phyloP scores from a whole-genome alignment of 257 asterid genomes.

The Scutellaria baicalensis region DNA sequence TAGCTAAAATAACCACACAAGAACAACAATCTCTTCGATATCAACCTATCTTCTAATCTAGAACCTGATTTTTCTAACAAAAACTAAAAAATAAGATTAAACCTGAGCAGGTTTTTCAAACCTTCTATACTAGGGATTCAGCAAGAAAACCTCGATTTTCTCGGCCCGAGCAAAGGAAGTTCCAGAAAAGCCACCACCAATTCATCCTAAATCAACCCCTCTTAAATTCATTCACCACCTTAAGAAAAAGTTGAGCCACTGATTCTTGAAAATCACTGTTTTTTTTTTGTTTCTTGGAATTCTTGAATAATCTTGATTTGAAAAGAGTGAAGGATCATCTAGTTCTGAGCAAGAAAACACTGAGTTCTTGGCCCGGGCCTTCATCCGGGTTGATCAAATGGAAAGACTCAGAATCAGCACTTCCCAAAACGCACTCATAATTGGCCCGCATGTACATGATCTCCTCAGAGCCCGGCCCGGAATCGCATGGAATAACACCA shows the following conservation, averaged over 20 bases:
- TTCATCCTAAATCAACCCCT: background rate
- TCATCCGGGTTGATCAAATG: constrained; percentile 87
- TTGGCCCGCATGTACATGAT: constrained; percentile 93
- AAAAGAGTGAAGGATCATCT: constrained; percentile 26
- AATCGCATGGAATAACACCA: constrained; percentile 70
- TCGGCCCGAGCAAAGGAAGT: background rate
- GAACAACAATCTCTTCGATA: background rate
- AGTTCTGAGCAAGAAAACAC: constrained; percentile 81
- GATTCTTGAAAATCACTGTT: background rate
- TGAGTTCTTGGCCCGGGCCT: constrained; percentile 83
- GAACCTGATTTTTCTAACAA: background rate
- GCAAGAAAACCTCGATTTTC: constrained; percentile 22
- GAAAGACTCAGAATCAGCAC: constrained; percentile 84
- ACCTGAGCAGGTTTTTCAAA: constrained; percentile 20
- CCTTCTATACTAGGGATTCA: background rate
- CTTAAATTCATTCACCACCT: too few species aligned
- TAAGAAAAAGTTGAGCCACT: too few species aligned
- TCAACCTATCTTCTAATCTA: background rate
- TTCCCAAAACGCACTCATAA: constrained; percentile 75
- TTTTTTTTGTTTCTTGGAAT: background rate
- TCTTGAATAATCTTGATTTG: background rate
- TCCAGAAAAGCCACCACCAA: constrained; percentile 2
- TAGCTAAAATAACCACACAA: constrained; percentile 7
- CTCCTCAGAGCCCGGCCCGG: constrained; percentile 56
- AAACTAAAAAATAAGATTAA: constrained; percentile 13